Conservation (phyloP, 805 yeast genomes). For the Monosporozyma unispora region DNA sequence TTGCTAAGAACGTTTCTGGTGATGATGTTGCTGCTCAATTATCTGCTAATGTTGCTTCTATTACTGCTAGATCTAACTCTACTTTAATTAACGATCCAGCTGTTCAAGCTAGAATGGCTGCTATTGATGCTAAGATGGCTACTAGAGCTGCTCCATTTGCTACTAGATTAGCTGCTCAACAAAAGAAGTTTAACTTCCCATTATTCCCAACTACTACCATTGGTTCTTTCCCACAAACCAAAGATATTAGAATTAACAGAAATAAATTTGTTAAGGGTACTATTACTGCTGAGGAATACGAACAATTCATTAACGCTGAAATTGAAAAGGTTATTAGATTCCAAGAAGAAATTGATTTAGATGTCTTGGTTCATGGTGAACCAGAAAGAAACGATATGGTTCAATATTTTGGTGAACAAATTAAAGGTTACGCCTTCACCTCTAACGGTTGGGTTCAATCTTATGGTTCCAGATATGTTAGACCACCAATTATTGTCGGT, state of each 20-base stretch:
- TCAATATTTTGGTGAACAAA: slow-evolving; percentile 98
- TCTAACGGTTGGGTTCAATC: slow-evolving; percentile 99
- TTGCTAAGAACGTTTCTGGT: slow-evolving; percentile 82
- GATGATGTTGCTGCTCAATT: slow-evolving; percentile 68
- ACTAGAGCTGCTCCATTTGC: slow-evolving; percentile 84
- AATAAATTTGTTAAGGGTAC: slow-evolving; percentile 97
- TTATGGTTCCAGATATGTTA: slow-evolving; percentile 98
- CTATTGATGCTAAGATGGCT: slow-evolving; percentile 65
- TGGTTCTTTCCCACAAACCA: slow-evolving; percentile 99
- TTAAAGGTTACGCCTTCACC: slow-evolving; percentile 97
- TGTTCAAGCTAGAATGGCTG: slow-evolving; percentile 79
- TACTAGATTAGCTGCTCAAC: slow-evolving; percentile 79
- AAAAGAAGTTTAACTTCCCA: slow-evolving; percentile 83
- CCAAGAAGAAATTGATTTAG: slow-evolving; percentile 99
- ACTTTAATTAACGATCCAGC: slow-evolving; percentile 83
- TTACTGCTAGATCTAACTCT: slow-evolving; percentile 79
- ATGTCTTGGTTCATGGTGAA: slow-evolving; percentile 98
- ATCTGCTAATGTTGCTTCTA: slow-evolving; percentile 78
- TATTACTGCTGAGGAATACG: slow-evolving; percentile 90
- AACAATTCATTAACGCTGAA: slow-evolving; percentile 92
- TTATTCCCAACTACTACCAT: slow-evolving; percentile 99
- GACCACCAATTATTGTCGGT: slow-evolving; percentile 99
- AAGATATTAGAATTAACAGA: slow-evolving; percentile 97
- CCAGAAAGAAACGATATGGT: slow-evolving; percentile 99
- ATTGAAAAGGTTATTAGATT: slow-evolving; percentile 91